Percentiles rank a stretch among this genome's conserved stretches.
These are phyloP conservation scores for Globisporangium orthogonon DNA, from an alignment of 352 stramenopile species.

Conservation along the genomic window DNA sequence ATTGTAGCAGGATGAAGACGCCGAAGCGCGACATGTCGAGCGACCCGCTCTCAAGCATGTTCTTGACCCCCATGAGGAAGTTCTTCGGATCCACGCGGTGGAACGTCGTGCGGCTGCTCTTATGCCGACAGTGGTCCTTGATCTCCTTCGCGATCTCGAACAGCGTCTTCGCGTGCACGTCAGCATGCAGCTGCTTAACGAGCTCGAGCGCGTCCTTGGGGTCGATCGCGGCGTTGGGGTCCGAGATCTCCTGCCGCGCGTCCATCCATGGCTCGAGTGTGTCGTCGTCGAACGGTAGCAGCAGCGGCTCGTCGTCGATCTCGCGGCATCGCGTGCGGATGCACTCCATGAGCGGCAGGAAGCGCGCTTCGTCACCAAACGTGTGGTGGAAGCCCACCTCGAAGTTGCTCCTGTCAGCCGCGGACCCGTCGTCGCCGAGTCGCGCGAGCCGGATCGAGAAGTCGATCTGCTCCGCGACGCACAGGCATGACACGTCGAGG, in stretches of 20 bases:
- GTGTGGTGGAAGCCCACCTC: constrained; percentile 49
- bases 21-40: constrained; percentile 54
- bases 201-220: constrained; percentile 38
- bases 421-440: constrained; percentile 13
- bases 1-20: constrained; percentile 65
- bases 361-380: constrained; percentile 44
- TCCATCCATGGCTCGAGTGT: constrained; percentile 59
- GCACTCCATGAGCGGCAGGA: constrained; percentile 42
- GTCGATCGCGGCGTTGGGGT: constrained; percentile 39
- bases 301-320: constrained; percentile 45
- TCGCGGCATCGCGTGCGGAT: constrained; percentile 47
- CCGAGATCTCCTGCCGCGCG: constrained; percentile 33
- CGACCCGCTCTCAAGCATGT: constrained; percentile 49
- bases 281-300: constrained; percentile 38
- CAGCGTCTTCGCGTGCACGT: constrained; percentile 46
- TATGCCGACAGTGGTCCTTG: constrained; percentile 70
- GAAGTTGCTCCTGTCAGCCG: constrained; percentile 18
- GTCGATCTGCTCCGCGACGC: constrained; percentile 59
- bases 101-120: constrained; percentile 57
- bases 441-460: constrained; percentile 50
- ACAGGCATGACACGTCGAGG: constrained; percentile 44
- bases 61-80: constrained; percentile 42
- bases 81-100: constrained; percentile 28
- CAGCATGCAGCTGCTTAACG: constrained; percentile 55
- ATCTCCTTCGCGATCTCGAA: constrained; percentile 60